Conservation (phyloP, 148 eudicot species). For the Heliosperma pusillum region DNA sequence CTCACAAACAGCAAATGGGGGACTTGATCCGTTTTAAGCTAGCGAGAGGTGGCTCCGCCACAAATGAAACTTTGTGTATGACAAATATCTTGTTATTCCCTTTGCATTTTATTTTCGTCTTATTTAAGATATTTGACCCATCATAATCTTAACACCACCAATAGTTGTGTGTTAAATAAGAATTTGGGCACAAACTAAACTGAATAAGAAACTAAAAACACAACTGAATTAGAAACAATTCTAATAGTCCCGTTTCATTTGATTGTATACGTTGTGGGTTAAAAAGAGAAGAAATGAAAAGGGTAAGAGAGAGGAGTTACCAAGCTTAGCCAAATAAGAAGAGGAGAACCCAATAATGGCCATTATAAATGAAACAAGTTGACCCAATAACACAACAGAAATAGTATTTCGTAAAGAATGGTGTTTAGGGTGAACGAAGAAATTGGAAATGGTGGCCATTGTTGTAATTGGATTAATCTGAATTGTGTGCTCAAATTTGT, state of each 20-base stretch:
- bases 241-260: no score
- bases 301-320: conserved; percentile 20
- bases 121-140: no score
- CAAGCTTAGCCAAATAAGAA: conserved; percentile 48
- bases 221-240: not conserved
- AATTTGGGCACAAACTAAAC: no score
- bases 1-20: no score
- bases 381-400: conserved; percentile 47
- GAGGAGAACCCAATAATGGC: conserved; percentile 48
- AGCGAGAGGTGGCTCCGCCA: no score
- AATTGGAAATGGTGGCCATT: not conserved
- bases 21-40: no score
- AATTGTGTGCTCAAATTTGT: not conserved
- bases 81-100: no score
- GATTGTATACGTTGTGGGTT: not conserved
- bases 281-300: not conserved
- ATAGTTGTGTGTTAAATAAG: no score
- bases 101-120: no score
- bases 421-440: conserved; percentile 26
- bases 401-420: conserved; percentile 24
- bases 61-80: no score
- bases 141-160: no score
- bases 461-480: not conserved
- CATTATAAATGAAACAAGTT: conserved; percentile 53
- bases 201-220: no score